Evolutionary conservation across 139 green algal species (phyloP).

Genomic region (Tetraselmis striata): DNA sequence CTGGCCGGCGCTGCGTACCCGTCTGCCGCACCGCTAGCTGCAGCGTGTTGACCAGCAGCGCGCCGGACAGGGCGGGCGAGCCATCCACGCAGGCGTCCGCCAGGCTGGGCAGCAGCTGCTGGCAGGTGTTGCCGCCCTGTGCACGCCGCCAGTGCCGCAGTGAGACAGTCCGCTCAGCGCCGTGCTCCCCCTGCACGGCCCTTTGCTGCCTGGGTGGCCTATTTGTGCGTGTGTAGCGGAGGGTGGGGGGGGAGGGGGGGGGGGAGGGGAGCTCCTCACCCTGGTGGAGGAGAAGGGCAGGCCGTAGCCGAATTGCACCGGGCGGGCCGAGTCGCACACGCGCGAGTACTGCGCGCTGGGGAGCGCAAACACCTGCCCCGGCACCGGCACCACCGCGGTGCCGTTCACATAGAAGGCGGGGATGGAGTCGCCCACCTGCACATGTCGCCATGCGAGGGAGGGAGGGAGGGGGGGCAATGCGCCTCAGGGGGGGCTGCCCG

Average conservation of each 20-base stretch:
- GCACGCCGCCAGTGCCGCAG: no score
- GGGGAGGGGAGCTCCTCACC: background rate
- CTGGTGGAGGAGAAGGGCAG: background rate
- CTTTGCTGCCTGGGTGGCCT: no score
- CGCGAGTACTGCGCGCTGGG: background rate
- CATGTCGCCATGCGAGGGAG: no score
- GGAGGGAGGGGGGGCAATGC: no score
- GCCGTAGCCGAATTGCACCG: background rate
- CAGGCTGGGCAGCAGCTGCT: background rate
- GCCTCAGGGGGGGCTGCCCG: no score
- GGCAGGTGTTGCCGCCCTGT: background rate
- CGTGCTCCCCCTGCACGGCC: no score
- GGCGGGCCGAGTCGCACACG: background rate
- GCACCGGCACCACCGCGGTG: background rate
- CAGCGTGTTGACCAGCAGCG: background rate
- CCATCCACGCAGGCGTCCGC: background rate
- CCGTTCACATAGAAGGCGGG: background rate
- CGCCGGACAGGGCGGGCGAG: background rate
- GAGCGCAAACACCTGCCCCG: background rate
- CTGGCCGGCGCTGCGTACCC: no score
- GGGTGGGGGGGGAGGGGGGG: no score
- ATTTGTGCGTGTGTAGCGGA: background rate
- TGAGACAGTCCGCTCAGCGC: no score
- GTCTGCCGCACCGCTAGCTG: background rate
- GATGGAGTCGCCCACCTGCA: background rate